phyloP scores from a whole-genome alignment of 1,139 yeast species.

The Magnusiomyces ingens region DNA sequence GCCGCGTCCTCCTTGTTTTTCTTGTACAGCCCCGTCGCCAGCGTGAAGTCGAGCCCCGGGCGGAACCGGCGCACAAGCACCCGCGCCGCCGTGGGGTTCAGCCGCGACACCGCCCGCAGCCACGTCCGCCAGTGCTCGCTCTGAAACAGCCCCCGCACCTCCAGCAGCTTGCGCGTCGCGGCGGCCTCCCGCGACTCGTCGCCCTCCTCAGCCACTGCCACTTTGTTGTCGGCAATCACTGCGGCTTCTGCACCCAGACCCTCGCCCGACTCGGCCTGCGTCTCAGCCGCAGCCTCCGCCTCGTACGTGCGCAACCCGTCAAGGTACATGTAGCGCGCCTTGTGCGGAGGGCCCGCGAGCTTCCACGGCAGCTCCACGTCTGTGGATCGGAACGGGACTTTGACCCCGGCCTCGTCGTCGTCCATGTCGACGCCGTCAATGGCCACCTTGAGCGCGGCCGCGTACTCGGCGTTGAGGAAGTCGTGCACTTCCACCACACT shows the following conservation, averaged over 20 bases:
- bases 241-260: conserved; percentile 11
- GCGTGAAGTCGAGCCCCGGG: conserved; percentile 89
- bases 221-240: conserved; percentile 9
- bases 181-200: conserved; percentile 18
- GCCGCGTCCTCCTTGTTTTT: conserved; percentile 1
- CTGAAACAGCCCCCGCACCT: conserved; percentile 52
- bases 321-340: conserved; percentile 77
- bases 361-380: conserved; percentile 77
- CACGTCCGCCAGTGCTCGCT: conserved; percentile 64
- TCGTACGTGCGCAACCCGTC: conserved; percentile 34
- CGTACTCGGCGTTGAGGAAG: conserved; percentile 53
- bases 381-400: conserved; percentile 49
- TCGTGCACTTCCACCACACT: conserved; percentile 63
- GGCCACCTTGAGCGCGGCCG: conserved; percentile 40
- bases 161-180: conserved; percentile 36
- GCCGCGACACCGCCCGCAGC: conserved; percentile 57
- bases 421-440: conserved; percentile 40
- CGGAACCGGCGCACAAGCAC: conserved; percentile 77
- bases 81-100: conserved; percentile 60
- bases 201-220: neutral
- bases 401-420: conserved; percentile 43
- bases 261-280: conserved; percentile 18
- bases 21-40: conserved; percentile 57
- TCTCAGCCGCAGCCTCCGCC: conserved; percentile 18
- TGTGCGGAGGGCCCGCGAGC: conserved; percentile 89